Base-by-base conservation (phyloP, 106 monocot genomes). In the Narthecium ossifragum region DNA sequence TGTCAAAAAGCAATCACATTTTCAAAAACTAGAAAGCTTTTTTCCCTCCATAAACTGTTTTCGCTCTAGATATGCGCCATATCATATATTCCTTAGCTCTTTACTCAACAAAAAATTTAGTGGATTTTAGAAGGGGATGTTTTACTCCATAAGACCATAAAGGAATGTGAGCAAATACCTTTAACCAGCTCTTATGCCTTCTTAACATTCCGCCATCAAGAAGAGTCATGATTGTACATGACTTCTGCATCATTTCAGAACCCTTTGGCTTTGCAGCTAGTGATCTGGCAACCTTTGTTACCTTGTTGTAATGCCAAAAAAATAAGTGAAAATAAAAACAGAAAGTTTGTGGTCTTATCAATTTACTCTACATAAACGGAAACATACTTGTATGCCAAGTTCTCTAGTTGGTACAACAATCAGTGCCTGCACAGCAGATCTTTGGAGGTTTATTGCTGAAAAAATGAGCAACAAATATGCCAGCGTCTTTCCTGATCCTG, bases 401-500 rank as follows among this genome's bases (percentile, higher is more conserved):
- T 98, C 98, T 48, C 98, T 80, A n/a, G 78, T 91, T 29, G 98
- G 98, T 40, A 98, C 98, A 2, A 98, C 72, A 65, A 98, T 77
- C 27, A 91, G 59, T 61, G 91, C 98, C 65, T 98, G 98, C 33
- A 98, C 91, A 51, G 91, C 78, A 46, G 81, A 84, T 54, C 78
- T 81, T 66, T 66, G 59, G 59, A 79, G 31, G 47, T 77, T 82
- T 39, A 87, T 75, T 52, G 62, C 67, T 60, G 98, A 98, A 79
- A 84, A 87, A 63, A 91, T 67, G 34, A 63, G 41, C 30, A 98
- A 61, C 27, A 98, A 54, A 47, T 98, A 98, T 33, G 98, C 98
- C 57, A 98, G 69, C 46, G 98, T 98, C 71, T 98, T 98, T 23
- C 98, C 98, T 49, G 98, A 98, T 65, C 98, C 90, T 84, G 98